Evolutionary conservation across 1,284 basidiomycete species (phyloP).

Genomic region (Leucocoprinus gongylophorus): DNA sequence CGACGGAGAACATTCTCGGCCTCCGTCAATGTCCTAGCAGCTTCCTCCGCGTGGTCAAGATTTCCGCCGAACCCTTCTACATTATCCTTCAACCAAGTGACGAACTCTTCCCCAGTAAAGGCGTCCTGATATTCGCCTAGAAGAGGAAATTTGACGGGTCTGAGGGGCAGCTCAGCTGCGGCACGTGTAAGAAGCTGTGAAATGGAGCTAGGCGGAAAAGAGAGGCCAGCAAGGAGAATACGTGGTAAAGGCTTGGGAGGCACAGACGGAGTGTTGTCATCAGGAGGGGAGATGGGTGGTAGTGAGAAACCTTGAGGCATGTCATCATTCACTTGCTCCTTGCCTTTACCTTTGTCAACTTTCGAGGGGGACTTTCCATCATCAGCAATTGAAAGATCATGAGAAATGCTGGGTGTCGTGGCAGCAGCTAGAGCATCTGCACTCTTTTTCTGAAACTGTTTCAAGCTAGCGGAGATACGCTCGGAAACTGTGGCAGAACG

Average conservation of each 20-base stretch:
- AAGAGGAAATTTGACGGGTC: constrained; percentile 67
- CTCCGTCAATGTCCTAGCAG: constrained; percentile 71
- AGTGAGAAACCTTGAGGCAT: constrained; percentile 46
- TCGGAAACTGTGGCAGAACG: constrained; percentile 69
- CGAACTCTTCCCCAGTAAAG: constrained; percentile 78
- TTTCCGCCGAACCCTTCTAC: constrained; percentile 65
- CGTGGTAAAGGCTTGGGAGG: constrained; percentile 42
- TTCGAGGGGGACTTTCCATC: constrained; percentile 41
- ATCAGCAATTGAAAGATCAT: constrained; percentile 22
- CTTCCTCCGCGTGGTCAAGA: constrained; percentile 73
- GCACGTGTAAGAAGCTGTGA: constrained; percentile 64
- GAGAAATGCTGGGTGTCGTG: constrained; percentile 22
- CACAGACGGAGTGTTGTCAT: constrained; percentile 13
- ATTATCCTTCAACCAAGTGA: constrained; percentile 65
- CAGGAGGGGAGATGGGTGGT: constrained; percentile 49
- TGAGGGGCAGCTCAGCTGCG: constrained; percentile 54
- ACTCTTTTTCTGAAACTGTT: constrained; percentile 61
- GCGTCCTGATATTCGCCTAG: constrained; percentile 85
- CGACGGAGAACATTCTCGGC: constrained; percentile 67
- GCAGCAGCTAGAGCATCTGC: constrained; percentile 32
- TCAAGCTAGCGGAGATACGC: constrained; percentile 66
- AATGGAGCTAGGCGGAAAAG: constrained; percentile 56
- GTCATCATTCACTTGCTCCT: constrained; percentile 41
- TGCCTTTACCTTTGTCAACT: constrained; percentile 75
- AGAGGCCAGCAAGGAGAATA: constrained; percentile 68